Evolutionary conservation across 202 grass and related monocot genomes (phyloP), one percentile per base, ranked within the genome.

Genomic region (Saccharum hybrid): DNA sequence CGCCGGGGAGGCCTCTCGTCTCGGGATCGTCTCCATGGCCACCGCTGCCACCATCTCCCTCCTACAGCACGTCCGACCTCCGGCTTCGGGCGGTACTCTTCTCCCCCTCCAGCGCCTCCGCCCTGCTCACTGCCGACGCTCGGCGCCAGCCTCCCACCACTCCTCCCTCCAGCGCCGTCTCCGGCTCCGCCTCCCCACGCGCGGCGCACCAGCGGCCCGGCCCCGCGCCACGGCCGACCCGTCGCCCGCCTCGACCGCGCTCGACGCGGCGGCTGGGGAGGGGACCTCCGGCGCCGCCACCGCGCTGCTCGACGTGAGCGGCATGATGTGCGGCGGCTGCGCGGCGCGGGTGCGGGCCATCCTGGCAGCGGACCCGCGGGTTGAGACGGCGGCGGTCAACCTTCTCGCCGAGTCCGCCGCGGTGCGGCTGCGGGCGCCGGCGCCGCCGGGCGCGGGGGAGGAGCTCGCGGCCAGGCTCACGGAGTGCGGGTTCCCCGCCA

Each of bases 241-340:
- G 36, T 39, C 69, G 2, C 81, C n/a, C n/a, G n/a, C n/a, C n/a
- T n/a, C n/a, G n/a, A n/a, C 46, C 74, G 64, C 61, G 2, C 75
- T 88, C 74, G 85, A 85, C 1, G 83, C 48, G 18, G 49, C 1
- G 56, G 52, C 83, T 2, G 83, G 5, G 41, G 62, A 39, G 18
- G 76, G 26, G 23, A 63, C n/a, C n/a, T n/a, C 68, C 28, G 74
- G 5, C 16, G 48, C 19, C 49, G 64, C 91, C 6, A 77, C 87
- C 67, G 86, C 93, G 31, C 84, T 95, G 42, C 90, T 98, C 69
- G 92, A 98, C 69, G 96, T 98, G 62, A 77, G 85, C 68, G 91
- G 96, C 41, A 98, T 98, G 92, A 98, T 98, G 92, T 98, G 96
- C 78, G 96, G 89, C 51, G 92, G 89, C 37, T 98, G 96, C 81